These are phyloP conservation scores for Escovopsis weberi DNA, from an alignment of 2,329 filamentous ascomycete genomes.

Conservation along the genomic window DNA sequence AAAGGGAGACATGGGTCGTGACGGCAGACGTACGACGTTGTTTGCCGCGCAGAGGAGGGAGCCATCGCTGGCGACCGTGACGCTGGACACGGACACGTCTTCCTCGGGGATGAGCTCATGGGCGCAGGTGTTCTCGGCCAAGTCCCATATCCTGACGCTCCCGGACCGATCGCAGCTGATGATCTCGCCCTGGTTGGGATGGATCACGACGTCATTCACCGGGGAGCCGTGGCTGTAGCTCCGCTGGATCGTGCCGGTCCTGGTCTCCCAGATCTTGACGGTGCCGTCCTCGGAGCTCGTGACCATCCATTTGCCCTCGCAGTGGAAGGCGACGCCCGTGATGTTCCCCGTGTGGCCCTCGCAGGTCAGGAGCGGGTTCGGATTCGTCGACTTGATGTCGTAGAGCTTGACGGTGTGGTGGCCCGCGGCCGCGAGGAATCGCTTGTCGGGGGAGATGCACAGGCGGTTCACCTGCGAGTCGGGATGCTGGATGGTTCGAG, in stretches of 20 bases:
- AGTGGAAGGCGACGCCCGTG: conserved; percentile 94
- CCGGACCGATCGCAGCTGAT: conserved; percentile 91
- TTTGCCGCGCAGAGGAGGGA: conserved; percentile 87
- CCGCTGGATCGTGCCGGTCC: conserved; percentile 71
- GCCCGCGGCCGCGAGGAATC: conserved; percentile 72
- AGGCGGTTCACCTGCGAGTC: conserved; percentile 97
- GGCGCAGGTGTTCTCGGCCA: conserved; percentile 92
- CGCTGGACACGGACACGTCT: conserved; percentile 82
- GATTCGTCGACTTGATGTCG: conserved; percentile 97
- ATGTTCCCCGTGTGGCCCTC: conserved; percentile 94
- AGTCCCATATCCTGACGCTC: conserved; percentile 88
- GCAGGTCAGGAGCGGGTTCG: conserved; percentile 82
- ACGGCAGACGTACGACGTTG: conserved; percentile 48
- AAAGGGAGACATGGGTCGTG: neutral
- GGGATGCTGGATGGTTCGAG: conserved; percentile 91
- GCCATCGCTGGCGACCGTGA: conserved; percentile 91
- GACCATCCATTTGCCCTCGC: conserved; percentile 99
- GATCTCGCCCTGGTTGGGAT: conserved; percentile 95
- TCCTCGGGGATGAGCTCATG: conserved; percentile 95
- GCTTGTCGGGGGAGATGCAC: conserved; percentile 96
- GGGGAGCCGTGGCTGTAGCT: conserved; percentile 84
- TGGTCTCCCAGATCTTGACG: conserved; percentile 93
- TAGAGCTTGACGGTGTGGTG: conserved; percentile 88
- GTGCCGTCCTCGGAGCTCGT: conserved; percentile 94
- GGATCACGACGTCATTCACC: conserved; percentile 97